Evolutionary conservation across 1,284 basidiomycete genomes (phyloP).

Genomic region (Porodaedalea pini): DNA sequence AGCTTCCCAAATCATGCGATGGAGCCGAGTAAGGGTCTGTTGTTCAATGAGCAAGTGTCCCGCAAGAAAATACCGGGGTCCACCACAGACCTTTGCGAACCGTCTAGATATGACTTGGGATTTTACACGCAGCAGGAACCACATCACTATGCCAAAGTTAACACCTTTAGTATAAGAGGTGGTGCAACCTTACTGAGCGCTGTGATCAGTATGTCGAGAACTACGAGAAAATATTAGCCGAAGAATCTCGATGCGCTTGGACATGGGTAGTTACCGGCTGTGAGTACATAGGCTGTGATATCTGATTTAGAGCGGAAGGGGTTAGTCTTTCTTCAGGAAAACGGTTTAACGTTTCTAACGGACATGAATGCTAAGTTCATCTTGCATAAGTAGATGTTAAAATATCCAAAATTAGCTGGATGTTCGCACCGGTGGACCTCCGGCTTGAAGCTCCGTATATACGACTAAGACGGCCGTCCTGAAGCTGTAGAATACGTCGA

Average conservation of each 20-base stretch:
- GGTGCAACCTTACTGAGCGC: conserved; percentile 24
- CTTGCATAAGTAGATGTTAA: background rate
- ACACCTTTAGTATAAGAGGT: background rate
- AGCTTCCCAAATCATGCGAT: conserved; percentile 32
- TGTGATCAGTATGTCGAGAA: conserved; percentile 29
- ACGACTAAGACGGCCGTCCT: conserved; percentile 22
- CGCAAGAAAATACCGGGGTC: background rate
- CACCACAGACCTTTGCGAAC: conserved; percentile 26
- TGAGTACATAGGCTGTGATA: conserved; percentile 25
- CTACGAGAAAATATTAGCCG: conserved; percentile 16
- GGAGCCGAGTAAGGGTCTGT: conserved; percentile 28
- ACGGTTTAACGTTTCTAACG: background rate
- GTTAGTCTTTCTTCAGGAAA: background rate
- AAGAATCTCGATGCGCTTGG: background rate
- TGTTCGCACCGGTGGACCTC: conserved; percentile 25
- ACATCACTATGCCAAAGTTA: conserved; percentile 24
- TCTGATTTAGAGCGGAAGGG: background rate
- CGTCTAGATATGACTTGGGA: conserved; percentile 27
- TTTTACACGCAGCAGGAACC: conserved; percentile 30
- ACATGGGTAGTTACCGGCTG: conserved; percentile 25
- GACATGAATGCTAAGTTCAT: conserved; percentile 9
- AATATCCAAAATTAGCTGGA: background rate
- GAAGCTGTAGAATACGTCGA: conserved; percentile 23
- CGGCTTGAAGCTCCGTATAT: too few relatives aligned
- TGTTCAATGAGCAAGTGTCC: background rate